A percentile compares a stretch with the other conserved stretches of the same genome.
These are phyloP conservation scores for Fusarium praegraminearum DNA, from an alignment of 2,329 filamentous ascomycete genomes.

Conservation along the genomic window DNA sequence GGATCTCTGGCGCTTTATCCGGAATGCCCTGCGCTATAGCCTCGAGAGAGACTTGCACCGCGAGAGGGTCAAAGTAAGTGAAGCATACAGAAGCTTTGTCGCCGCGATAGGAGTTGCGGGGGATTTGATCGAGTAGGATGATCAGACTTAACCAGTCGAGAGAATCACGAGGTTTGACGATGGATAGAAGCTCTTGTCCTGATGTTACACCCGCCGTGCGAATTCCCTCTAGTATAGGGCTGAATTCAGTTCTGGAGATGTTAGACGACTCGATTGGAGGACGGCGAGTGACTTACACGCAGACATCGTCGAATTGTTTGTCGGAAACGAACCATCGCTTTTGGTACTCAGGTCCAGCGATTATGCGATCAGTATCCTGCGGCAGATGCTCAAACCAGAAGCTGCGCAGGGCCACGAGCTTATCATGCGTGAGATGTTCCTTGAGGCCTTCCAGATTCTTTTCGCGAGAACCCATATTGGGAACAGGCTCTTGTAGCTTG, in stretches of 20 bases:
- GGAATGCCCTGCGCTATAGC: slow-evolving; percentile 53
- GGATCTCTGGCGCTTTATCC: slow-evolving; percentile 44
- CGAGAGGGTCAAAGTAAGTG: slow-evolving; percentile 67
- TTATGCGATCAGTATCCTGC: slow-evolving; percentile 43
- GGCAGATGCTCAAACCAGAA: slow-evolving; percentile 57
- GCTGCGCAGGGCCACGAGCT: slow-evolving; percentile 50
- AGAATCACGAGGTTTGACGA: slow-evolving; percentile 45
- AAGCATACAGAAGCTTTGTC: slow-evolving; percentile 61
- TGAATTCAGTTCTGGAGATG: slow-evolving; percentile 48
- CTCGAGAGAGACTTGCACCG: slow-evolving; percentile 56
- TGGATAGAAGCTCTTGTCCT: slow-evolving; percentile 48
- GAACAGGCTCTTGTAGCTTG: neutral
- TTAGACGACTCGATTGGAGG: neutral
- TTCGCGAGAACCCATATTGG: slow-evolving; percentile 8
- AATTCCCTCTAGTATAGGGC: slow-evolving; percentile 52
- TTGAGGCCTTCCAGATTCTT: slow-evolving; percentile 23
- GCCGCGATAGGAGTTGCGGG: slow-evolving; percentile 71
- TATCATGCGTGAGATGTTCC: slow-evolving; percentile 44
- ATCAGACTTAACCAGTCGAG: slow-evolving; percentile 62
- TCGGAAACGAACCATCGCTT: slow-evolving; percentile 54
- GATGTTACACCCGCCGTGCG: slow-evolving; percentile 45
- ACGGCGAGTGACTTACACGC: slow-evolving; percentile 47
- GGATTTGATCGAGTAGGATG: slow-evolving; percentile 72
- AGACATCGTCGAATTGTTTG: slow-evolving; percentile 52
- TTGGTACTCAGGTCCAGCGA: slow-evolving; percentile 45